Base-by-base conservation (phyloP, 768 basidiomycete genomes). In the Phaffia tasmanica region DNA sequence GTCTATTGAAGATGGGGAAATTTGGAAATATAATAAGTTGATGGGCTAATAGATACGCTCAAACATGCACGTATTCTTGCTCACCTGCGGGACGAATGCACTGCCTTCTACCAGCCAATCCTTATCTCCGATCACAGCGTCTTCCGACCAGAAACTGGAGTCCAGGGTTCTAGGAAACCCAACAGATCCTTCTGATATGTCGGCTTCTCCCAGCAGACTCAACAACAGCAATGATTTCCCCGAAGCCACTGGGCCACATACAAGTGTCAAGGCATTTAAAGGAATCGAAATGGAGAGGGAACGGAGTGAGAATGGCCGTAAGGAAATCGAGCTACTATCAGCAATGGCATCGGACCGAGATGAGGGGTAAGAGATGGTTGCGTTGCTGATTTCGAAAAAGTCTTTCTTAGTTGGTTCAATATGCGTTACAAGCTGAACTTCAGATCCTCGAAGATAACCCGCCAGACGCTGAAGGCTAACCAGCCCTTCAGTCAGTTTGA, bases 381-480 rank as follows among this genome's bases (percentile, higher is more conserved):
- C 66, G 6, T 23, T 21, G 27, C 73, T 69, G 48, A 87, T 83
- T 68, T 90, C 88, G 71, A 93, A 82, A 0, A 85, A 81, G 62
- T 93, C 84, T 3, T 78, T 81, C 60, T 81, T 79, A n/a, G 82
- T 50, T 81, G 75, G n/a, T 79, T 75, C 15, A 86, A 74, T 2
- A 84, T 84, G 9, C 80, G 81, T 11, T 87, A 83, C 0, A 80
- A 75, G 0, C 80, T 58, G 73, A 19, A 94, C 84, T 76, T 95
- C 92, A 1, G 82, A 81, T 11, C 82, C 81, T 57, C 83, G 78
- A 29, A 95, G 81, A 75, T 93, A 95, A 72, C 88, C 91, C 74
- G 93, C 90, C 68, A 95, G 92, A 60, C 92, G 88, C 21, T 87
- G 84, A 59, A 92, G 79, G 15, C 89, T 92, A 19, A 95, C 88